These are phyloP conservation scores for Aspergillus brasiliensis DNA, from an alignment of 2,329 filamentous ascomycete species.

Conservation along the genomic window DNA sequence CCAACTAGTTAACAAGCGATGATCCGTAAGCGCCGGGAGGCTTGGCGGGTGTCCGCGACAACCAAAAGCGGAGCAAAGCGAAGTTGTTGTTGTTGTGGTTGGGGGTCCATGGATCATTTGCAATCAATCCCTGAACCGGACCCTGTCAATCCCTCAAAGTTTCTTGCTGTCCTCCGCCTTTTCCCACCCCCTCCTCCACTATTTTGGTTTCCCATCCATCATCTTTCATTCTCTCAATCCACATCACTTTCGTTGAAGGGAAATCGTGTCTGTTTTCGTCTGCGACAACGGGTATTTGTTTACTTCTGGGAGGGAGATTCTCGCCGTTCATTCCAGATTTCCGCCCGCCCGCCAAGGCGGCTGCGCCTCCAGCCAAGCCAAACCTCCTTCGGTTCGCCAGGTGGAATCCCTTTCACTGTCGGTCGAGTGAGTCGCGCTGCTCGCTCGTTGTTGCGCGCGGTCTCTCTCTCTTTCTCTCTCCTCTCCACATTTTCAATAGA, in stretches of 20 bases:
- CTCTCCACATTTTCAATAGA: not conserved
- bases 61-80: not conserved
- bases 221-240: not conserved
- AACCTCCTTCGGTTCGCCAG: not conserved
- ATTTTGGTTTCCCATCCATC: not conserved
- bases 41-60: not conserved
- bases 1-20: not conserved
- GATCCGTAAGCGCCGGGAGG: not conserved
- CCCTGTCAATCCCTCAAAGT: not conserved
- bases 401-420: not conserved
- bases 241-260: not conserved
- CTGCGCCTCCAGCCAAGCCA: slow-evolving; percentile 10
- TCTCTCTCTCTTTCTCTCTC: not conserved
- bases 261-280: not conserved
- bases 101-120: not conserved
- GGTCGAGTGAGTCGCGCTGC: not conserved
- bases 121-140: not conserved
- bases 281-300: no score
- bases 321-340: not conserved
- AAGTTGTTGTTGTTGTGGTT: no score
- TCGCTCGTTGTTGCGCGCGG: not conserved
- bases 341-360: slow-evolving; percentile 13
- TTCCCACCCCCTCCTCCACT: not conserved
- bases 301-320: not conserved
- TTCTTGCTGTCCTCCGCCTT: not conserved